phyloP scores from a whole-genome alignment of 257 asterid species.

The Paraleonurus japonicus region DNA sequence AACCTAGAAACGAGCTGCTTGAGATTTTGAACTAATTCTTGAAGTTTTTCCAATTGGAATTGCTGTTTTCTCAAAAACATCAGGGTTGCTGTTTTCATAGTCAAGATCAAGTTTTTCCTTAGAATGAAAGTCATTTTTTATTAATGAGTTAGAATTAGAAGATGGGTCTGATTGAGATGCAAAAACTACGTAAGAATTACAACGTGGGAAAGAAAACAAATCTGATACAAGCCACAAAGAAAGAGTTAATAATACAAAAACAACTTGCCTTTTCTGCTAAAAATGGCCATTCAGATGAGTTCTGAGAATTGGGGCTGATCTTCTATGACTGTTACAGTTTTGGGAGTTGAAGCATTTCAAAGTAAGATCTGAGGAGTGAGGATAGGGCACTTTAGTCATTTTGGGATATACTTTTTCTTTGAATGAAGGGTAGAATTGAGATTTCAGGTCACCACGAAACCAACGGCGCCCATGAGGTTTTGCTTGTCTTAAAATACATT shows the following conservation, averaged over 20 bases:
- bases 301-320: constrained; percentile 2
- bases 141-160: constrained; percentile 26
- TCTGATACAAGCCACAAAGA: constrained; percentile 26
- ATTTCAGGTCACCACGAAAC: background rate
- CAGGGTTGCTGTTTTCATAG: constrained; percentile 13
- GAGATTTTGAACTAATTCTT: constrained; percentile 61
- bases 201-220: constrained; percentile 31
- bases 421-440: constrained; percentile 9
- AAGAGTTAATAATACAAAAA: constrained; percentile 17
- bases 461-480: constrained; percentile 37
- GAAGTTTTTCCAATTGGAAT: constrained; percentile 65
- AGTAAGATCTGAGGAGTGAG: constrained; percentile 45
- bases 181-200: constrained; percentile 40
- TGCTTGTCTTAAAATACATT: background rate
- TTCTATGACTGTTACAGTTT: constrained; percentile 27
- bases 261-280: constrained; percentile 47
- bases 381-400: constrained; percentile 6
- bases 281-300: constrained; percentile 40
- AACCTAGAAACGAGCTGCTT: constrained; percentile 58
- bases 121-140: constrained; percentile 19
- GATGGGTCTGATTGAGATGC: constrained; percentile 43
- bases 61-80: constrained; percentile 41
- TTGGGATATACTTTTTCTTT: background rate
- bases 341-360: constrained; percentile 29
- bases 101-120: constrained; percentile 16